Base-by-base conservation (phyloP, 345 rosid genomes). In the Syzygium aqueum region DNA sequence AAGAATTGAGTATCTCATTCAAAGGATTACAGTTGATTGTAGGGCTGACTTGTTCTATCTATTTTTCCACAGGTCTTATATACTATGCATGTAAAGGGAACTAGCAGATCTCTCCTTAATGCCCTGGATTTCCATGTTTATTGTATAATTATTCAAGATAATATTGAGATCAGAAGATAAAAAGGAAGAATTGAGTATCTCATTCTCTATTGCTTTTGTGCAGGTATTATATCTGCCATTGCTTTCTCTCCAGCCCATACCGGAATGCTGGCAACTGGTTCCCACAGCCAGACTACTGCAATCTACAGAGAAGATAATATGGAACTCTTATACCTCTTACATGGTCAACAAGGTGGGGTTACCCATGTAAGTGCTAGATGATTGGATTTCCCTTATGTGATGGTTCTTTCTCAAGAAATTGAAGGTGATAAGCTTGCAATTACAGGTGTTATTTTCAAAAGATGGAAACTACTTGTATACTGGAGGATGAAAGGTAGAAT, bases 291-390 rank as follows among this genome's bases (percentile, higher is more conserved):
- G 86, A 95, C 95, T 61, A 93, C 98, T 86, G 99, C 97, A 84
- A 90, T 97, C 85, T 95, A 94, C 87, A 95, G 94, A 89, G 99
- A 97, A 91, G 98, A 96, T 73, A 96, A 95, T 87, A 96, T 97
- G 98, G 99, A 97, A 92, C 95, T 95, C 61, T 89, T 96, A 51
- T 97, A 95, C 86, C 90, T 97, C 90, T 92, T 96, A 86, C 98
- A 96, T 91, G 99, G 99, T 82, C 99, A 97, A 89, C 97, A 95
- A 92, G 98, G 98, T 77, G 99, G 99, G 50, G 86, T 95, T 87
- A 97, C 99, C 51, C 99, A 95, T 90, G 98, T 97, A 94, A 94
- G 95, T 90, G 87, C 73, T 17, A 84, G 85, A 65, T 23, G 21
- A 88, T 46, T 25, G 85, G 85, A 5, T 84, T 50, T 50, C 27